Base-by-base conservation (phyloP, 768 basidiomycete species). In the Pulveroboletus sp. region DNA sequence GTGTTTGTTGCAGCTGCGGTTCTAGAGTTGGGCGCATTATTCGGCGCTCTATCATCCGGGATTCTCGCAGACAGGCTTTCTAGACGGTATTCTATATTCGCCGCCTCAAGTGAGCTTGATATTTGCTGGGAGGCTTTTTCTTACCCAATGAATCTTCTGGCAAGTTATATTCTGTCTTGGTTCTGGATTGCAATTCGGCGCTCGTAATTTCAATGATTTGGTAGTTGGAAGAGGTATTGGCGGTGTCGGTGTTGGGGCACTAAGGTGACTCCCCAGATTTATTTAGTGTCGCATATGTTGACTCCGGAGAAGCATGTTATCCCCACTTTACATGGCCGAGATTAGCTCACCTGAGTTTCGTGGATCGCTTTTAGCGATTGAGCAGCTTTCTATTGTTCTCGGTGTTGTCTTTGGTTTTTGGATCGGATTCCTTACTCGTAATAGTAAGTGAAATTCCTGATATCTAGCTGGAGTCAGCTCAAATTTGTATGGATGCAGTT, bases 361-460 rank as follows among this genome's bases (percentile, higher is more conserved):
- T 14, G 89, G 89, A 10, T 87, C 88, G 1, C 75, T 92, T 17
- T 75, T 90, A 68, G 82, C 87, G 1, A 72, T 92, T 3, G 89
- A 92, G 58, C 89, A 91, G 50, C 76, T 89, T 36, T 80, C 85
- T 17, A 92, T 92, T 43, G 88, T 91, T 13, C 68, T 85, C 0
- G 89, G 89, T 3, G 88, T 89, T 6, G 87, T 92, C 0, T 68
- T 87, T 13, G 89, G 89, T 3, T 92, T 91, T 58, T 91, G 89
- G 89, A 76, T 79, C 5, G 89, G 89, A 0, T 92, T 86, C 60
- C 59, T 79, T 37, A 91, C 88, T 1, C 80, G 89, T 13, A 64
- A 76, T 19, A 59, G 86, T 86, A 58, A 30, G 80, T 68, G 4
- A 14, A 10, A 30, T 32, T 2, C 16, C 27, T n/a, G 14, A 24